phyloP scores from a whole-genome alignment of 2,329 filamentous ascomycete genomes.

The Penicillium decumbens region DNA sequence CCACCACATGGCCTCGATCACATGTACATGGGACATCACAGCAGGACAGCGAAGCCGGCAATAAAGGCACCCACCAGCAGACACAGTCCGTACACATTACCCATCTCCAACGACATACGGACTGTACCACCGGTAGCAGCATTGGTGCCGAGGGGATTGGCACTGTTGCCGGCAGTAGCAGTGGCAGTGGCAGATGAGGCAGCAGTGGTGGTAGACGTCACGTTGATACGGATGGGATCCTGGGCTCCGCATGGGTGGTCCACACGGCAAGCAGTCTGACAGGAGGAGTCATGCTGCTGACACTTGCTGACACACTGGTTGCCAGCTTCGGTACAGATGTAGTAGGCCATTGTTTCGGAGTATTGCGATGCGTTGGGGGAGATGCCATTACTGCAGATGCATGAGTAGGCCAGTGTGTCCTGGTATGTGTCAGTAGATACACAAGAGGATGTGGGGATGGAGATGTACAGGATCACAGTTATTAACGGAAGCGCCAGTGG shows the following conservation, averaged over 20 bases:
- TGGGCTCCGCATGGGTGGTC: slow-evolving; percentile 60
- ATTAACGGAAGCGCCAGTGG: slow-evolving; percentile 36
- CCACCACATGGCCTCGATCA: background rate
- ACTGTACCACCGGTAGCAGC: slow-evolving; percentile 26
- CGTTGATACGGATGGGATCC: slow-evolving; percentile 52
- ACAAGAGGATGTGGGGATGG: background rate
- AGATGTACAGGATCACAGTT: slow-evolving; percentile 39
- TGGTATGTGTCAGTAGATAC: slow-evolving; percentile 16
- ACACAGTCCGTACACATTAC: slow-evolving; percentile 54
- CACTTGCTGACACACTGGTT: slow-evolving; percentile 54
- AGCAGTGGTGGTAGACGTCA: slow-evolving; percentile 46
- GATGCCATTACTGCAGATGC: slow-evolving; percentile 52
- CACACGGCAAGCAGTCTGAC: slow-evolving; percentile 49
- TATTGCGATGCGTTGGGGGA: slow-evolving; percentile 58
- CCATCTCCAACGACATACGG: slow-evolving; percentile 43
- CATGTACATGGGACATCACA: slow-evolving; percentile 34
- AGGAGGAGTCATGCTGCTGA: slow-evolving; percentile 39
- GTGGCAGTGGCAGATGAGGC: slow-evolving; percentile 40
- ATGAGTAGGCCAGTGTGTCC: slow-evolving; percentile 51
- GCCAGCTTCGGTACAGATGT: slow-evolving; percentile 55
- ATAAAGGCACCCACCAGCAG: slow-evolving; percentile 53
- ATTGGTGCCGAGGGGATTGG: slow-evolving; percentile 29
- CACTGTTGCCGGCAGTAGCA: slow-evolving; percentile 33
- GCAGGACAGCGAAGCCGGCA: slow-evolving; percentile 53
- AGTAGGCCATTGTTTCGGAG: slow-evolving; percentile 60